Evolutionary conservation across 352 stramenopile species (phyloP), one percentile per base, ranked within the genome.

Genomic region (Phytophthora brassicae): DNA sequence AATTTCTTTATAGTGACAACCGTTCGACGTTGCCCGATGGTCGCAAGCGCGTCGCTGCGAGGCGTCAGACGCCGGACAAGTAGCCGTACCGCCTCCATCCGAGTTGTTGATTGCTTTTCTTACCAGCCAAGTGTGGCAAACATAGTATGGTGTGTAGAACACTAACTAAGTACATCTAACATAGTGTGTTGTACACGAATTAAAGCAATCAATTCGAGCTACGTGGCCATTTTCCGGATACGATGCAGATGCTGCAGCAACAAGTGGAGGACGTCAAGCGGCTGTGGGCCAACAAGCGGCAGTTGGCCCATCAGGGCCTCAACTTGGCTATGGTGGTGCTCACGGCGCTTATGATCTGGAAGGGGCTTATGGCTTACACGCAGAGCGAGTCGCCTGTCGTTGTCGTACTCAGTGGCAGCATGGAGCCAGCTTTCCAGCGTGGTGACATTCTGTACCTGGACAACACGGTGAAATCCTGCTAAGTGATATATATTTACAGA

Each of bases 321-420:
- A 99, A 99, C 79, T 82, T 99, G 53, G 94, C 95, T 50, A 98
- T 99, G 95, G 98, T 99, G 68, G 95, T 99, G 56, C 96, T 99
- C 65, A 98, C 89, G 39, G 97, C 97, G 39, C 79, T 99, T 38
- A 99, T 99, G 96, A 99, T 99, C 70, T 99, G 97, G 97, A 99
- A 99, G 69, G 94, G 87, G 35, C 84, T 99, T 50, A 99, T 99
- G 94, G 90, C 98, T 51, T 88, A 96, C 50, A 99, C 97, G 33
- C 94, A 98, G 76, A 97, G 89, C 53, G 97, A 99, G 86, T 97
- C 83, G 53, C 97, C 97, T 8, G 96, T 99, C 22, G 97, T 99
- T 0, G 97, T 99, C n/a, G 97, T 99, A 36, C 88, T 99, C 62
- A 96, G 88, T 50, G 97, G 96, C 45, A 98, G 89, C 39, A 99